Conservation (phyloP, 179 eudicot species). For the Beta corolliflora region DNA sequence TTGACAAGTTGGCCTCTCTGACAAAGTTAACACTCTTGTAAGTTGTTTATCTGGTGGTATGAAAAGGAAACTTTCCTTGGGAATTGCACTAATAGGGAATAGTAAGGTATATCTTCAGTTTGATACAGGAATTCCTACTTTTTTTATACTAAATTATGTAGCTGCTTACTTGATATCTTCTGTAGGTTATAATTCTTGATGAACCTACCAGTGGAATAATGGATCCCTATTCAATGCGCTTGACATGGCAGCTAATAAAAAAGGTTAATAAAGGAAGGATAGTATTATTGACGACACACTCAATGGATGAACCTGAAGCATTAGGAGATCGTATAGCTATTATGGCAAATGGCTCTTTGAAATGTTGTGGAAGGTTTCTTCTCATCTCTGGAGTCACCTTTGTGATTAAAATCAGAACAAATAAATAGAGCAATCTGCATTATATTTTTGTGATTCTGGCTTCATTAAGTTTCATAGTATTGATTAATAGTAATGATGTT, state of each 20-base stretch:
- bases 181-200: conserved; percentile 87
- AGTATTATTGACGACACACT: conserved; percentile 89
- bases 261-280: conserved; percentile 92
- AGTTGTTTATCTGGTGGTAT: conserved; percentile 98
- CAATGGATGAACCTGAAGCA: conserved; percentile 99
- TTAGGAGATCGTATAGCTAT: conserved; percentile 99
- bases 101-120: conserved; percentile 66
- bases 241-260: conserved; percentile 96
- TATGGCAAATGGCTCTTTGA: conserved; percentile 97
- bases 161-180: conserved; percentile 21
- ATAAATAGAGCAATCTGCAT: background rate
- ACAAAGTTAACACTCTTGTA: conserved; percentile 76
- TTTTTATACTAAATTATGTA: conserved; percentile 11
- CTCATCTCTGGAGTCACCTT: conserved; percentile 9
- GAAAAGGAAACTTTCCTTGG: conserved; percentile 96
- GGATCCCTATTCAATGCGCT: conserved; percentile 99
- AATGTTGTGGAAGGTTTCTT: conserved; percentile 94
- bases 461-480: background rate
- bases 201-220: conserved; percentile 97
- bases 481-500: conserved; percentile 1
- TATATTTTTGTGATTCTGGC: background rate
- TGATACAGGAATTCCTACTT: conserved; percentile 7
- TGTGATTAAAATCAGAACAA: background rate
- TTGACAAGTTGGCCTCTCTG: conserved; percentile 90
- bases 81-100: conserved; percentile 89